These are phyloP conservation scores for Fraxinus baroniana DNA, from an alignment of 305 asterid species.

Conservation along the genomic window DNA sequence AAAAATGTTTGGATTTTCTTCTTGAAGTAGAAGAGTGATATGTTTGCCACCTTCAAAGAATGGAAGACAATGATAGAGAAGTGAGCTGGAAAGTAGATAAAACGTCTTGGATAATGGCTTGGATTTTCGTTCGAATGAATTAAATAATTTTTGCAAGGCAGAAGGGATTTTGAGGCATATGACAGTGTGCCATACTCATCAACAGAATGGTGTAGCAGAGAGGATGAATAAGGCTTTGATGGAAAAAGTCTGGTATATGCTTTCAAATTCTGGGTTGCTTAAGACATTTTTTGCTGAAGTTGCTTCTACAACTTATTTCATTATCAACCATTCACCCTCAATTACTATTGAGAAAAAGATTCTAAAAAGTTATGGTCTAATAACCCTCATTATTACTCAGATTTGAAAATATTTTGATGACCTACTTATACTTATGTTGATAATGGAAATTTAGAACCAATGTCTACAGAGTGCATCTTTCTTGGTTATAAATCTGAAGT, in stretches of 20 bases:
- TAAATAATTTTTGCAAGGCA: background rate
- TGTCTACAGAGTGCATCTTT: background rate
- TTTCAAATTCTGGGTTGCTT: no score
- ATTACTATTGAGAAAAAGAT: no score
- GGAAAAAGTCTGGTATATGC: no score
- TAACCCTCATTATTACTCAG: background rate
- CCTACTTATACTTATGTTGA: background rate
- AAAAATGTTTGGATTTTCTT: background rate
- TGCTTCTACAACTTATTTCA: no score
- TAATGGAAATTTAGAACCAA: background rate
- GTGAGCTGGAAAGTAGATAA: background rate
- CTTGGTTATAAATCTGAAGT: background rate
- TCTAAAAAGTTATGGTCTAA: background rate
- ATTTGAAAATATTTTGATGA: background rate
- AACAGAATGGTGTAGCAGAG: no score
- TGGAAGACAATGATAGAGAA: background rate
- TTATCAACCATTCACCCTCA: no score
- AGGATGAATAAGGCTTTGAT: no score
- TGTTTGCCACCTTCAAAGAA: background rate
- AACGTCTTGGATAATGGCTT: background rate
- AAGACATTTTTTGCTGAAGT: no score
- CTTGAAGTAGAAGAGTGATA: background rate
- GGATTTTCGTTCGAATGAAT: background rate
- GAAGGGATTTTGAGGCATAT: no score
- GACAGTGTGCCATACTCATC: no score